phyloP scores from a whole-genome alignment of 176 grass and related monocot genomes.

The Oryza meridionalis region DNA sequence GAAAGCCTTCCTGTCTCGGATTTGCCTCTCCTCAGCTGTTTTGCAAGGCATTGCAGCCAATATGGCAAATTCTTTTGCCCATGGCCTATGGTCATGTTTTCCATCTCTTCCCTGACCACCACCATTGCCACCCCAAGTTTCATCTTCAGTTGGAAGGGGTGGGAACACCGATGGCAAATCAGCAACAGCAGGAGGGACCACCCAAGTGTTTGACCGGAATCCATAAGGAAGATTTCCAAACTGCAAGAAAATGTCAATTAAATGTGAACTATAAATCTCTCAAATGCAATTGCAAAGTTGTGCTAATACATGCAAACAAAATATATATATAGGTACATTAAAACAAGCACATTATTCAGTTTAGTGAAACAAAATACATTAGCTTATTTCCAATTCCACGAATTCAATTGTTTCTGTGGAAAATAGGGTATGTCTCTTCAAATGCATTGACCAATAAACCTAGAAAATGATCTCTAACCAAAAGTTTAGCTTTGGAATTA shows the following conservation, averaged over 20 bases:
- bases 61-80: constrained; percentile 85
- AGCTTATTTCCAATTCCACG: not conserved
- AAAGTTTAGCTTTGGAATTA: not conserved
- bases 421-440: not conserved
- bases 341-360: not conserved
- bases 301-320: constrained; percentile 14
- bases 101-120: constrained; percentile 90
- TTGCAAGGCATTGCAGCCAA: constrained; percentile 93
- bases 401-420: not conserved
- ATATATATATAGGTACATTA: not conserved
- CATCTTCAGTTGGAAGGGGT: constrained; percentile 92
- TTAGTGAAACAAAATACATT: not conserved
- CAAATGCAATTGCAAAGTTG: constrained; percentile 3
- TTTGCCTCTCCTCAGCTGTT: constrained; percentile 92
- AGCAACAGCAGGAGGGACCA: constrained; percentile 72
- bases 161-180: constrained; percentile 78
- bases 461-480: not conserved
- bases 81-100: constrained; percentile 68
- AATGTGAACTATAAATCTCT: constrained; percentile 24
- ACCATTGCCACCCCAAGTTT: constrained; percentile 84
- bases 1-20: constrained; percentile 91
- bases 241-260: constrained; percentile 44
- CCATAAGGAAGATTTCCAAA: constrained; percentile 99
- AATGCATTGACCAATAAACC: not conserved
- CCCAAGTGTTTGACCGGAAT: constrained; percentile 98